Evolutionary conservation across 2,329 filamentous ascomycete species (phyloP).

Genomic region (Emydomyces testavorans): DNA sequence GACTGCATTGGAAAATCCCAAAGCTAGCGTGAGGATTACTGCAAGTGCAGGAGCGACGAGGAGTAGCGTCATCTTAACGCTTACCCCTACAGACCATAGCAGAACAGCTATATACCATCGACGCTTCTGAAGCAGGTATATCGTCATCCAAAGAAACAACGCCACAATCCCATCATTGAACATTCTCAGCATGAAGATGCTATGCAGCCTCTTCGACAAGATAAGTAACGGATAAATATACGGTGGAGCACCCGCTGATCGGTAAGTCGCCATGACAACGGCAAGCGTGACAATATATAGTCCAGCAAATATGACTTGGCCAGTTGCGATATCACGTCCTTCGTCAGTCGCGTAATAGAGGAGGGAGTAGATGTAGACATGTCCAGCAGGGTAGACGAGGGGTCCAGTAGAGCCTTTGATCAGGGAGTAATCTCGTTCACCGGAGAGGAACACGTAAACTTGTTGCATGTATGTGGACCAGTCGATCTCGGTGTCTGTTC

Average conservation of each 20-base stretch:
- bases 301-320: conserved; percentile 71
- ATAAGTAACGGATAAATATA: conserved; percentile 79
- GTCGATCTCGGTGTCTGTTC: conserved; percentile 86
- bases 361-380: conserved; percentile 79
- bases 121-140: conserved; percentile 63
- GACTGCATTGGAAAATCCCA: conserved; percentile 55
- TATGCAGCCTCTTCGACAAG: conserved; percentile 84
- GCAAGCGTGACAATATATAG: conserved; percentile 67
- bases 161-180: conserved; percentile 94
- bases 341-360: conserved; percentile 67
- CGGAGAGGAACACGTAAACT: conserved; percentile 62
- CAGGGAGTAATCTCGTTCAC: conserved; percentile 77
- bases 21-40: conserved; percentile 60
- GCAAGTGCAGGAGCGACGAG: conserved; percentile 72
- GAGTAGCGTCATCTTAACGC: conserved; percentile 90
- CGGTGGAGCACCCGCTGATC: conserved; percentile 47
- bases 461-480: conserved; percentile 98
- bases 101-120: conserved; percentile 62
- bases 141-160: conserved; percentile 70
- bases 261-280: conserved; percentile 72
- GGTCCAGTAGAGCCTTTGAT: conserved; percentile 85
- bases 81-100: conserved; percentile 65
- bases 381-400: conserved; percentile 84
- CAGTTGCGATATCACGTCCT: conserved; percentile 62
- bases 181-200: conserved; percentile 78